Percentiles rank a stretch among this genome's conserved stretches.
Conservation (phyloP, 2,329 filamentous ascomycete genomes). For the Phyllosticta citrichinensis region DNA sequence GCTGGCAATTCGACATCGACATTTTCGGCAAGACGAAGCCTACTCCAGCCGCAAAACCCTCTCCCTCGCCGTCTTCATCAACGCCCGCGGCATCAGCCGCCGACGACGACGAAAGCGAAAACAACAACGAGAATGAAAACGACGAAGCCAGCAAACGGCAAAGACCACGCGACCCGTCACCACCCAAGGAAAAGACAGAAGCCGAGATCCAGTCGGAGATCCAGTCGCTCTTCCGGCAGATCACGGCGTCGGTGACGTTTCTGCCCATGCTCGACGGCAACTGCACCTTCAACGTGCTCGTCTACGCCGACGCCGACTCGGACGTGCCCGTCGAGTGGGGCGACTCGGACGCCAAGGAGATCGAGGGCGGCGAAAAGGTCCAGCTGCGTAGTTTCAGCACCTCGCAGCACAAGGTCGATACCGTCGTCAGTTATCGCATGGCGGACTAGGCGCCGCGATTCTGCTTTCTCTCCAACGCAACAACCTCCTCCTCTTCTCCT, state of each 20-base stretch:
- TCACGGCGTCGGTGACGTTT: constrained; percentile 95
- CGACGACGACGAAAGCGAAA: constrained; percentile 39
- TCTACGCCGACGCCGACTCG: constrained; percentile 93
- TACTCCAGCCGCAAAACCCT: not conserved
- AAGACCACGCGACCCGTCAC: not conserved
- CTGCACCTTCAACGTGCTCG: constrained; percentile 97
- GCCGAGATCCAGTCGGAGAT: constrained; percentile 92
- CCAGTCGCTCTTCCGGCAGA: constrained; percentile 92
- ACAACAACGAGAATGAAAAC: constrained; percentile 60
- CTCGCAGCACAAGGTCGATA: constrained; percentile 86
- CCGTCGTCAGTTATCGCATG: constrained; percentile 70
- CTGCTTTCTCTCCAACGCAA: not conserved
- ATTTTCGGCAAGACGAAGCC: constrained; percentile 13
- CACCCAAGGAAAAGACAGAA: constrained; percentile 64
- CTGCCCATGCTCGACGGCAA: constrained; percentile 86
- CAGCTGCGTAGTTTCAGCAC: constrained; percentile 95
- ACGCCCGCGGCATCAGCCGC: not conserved
- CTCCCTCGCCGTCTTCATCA: not conserved
- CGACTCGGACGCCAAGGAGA: constrained; percentile 96
- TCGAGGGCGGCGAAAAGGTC: constrained; percentile 86
- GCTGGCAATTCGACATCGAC: constrained; percentile 90
- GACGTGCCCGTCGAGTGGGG: constrained; percentile 98
- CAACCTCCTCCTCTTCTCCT: not conserved
- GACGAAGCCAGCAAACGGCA: constrained; percentile 19
- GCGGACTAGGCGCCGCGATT: not conserved